A percentile compares a stretch with the other conserved stretches of the same genome.
Conservation (phyloP, 2,329 filamentous ascomycete genomes). For the Penicillium thymicola region DNA sequence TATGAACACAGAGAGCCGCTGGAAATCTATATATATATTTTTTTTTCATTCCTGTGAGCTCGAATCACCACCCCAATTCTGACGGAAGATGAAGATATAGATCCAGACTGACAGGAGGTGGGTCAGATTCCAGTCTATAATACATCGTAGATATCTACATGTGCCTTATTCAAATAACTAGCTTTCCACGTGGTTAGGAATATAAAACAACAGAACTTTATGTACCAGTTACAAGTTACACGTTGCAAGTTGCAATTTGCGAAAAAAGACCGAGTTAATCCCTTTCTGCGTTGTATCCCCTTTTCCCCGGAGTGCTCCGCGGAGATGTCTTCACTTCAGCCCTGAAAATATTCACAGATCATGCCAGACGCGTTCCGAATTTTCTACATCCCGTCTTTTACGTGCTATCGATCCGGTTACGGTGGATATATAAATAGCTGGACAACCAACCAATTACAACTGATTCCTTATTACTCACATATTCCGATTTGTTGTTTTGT, state of each 20-base stretch:
- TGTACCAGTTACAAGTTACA: not conserved
- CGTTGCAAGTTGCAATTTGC: not conserved
- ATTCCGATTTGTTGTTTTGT: not conserved
- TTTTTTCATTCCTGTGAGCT: not conserved
- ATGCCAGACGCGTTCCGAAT: not conserved
- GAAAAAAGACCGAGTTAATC: not conserved
- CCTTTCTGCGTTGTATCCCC: not conserved
- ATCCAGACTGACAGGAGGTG: not conserved
- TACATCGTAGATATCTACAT: not conserved
- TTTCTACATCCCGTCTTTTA: not conserved
- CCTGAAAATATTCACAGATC: not conserved
- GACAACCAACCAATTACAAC: not conserved
- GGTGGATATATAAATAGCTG: slow-evolving; percentile 11
- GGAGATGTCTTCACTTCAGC: not conserved
- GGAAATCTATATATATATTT: too few species aligned
- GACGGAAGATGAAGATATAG: not conserved
- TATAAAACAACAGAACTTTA: not conserved
- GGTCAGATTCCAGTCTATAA: not conserved
- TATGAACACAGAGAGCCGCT: not conserved
- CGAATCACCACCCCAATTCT: not conserved
- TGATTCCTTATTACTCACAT: not conserved
- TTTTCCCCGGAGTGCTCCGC: not conserved
- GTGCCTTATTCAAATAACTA: not conserved
- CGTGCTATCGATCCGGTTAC: not conserved
- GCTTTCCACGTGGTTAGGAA: not conserved